Base-by-base conservation (phyloP, 768 basidiomycete genomes). In the Chiua virens region DNA sequence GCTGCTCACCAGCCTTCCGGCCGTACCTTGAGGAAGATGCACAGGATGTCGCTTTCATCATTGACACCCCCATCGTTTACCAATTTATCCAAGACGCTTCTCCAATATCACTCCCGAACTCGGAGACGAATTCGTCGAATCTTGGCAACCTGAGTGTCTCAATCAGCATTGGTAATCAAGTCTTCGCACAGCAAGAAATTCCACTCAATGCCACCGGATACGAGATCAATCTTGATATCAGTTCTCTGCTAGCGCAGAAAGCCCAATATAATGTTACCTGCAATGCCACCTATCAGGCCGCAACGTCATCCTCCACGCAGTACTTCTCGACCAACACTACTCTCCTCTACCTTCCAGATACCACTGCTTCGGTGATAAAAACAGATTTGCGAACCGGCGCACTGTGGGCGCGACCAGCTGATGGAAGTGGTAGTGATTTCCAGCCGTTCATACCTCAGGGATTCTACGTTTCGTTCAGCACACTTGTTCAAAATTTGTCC, bases 391-490 rank as follows among this genome's bases (percentile, higher is more conserved):
- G 75, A 22, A 77, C 76, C 1, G 79, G 78, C 2, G 70, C 72
- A 6, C 55, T 79, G 38, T 67, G 78, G 59, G 69, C 68, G 5
- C 74, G 74, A 45, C 70, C 68, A 49, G 66, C 50, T 6, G 30
- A 58, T 42, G 53, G 54, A 18, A 61, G 54, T 7, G 61, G 61
- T 18, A 50, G 58, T 1, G 18, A 25, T 4, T 68, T 68, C 53
- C 60, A 73, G 53, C 68, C 77, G 0, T 66, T 85, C 13, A 65
- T 91, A 50, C 87, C 90, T 0, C 78, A 88, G 40, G 89, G 89
- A 0, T 92, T 87, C 66, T 91, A 89, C 57, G 82, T 87, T 0
- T 65, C 74, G 6, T 85, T 86, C 42, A 66, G 15, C 83, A 82
- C 51, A n/a, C 69, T 89, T 15, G 75, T 70, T 3, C 61, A 69